Evolutionary conservation across 2,329 filamentous ascomycete species (phyloP), one percentile per base, ranked within the genome.

Genomic region (Blumeriella jaapii): DNA sequence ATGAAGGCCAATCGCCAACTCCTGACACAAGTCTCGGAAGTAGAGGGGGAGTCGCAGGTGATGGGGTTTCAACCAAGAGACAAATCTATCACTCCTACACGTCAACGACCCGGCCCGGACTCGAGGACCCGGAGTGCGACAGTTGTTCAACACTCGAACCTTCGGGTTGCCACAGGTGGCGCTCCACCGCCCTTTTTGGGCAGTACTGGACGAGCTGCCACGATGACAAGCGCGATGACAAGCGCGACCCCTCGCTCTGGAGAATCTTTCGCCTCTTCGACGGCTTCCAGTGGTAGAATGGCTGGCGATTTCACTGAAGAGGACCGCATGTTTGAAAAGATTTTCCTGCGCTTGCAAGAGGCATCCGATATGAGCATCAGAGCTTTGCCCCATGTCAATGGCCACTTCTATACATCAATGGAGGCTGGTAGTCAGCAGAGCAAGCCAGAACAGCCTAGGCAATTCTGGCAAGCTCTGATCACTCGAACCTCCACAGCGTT

Each of bases 261-360:
- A 27, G 85, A 93, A 50, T 84, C 82, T 0, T 93, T 91, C 54
- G 68, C 65, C 2, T 75, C 78, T 12, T 47, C 45, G 11, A 49
- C 32, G 22, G 41, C 39, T 17, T 45, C 44, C n/a, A 40, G 43
- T 31, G 50, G 51, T 14, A 48, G 47, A 30, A 56, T 44, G 58
- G 49, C 25, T 27, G 49, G 53, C 52, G 81, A 85, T 32, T 72
- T 78, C 31, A 71, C 70, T 2, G 81, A 85, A 45, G 84, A 93
- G 44, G 85, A 93, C 48, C 69, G 72, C 11, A 70, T 78, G 17
- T 94, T 94, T 47, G 87, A 93, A 44, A 74, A 68, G 42, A 84
- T 95, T 14, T 93, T 83, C 60, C 55, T 85, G 20, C 80, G 81
- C 29, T 64, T 94, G 15, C 76, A 78, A 29, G 71, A 69, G 35